These are phyloP conservation scores for Populus deltoides DNA, from an alignment of 345 rosid genomes.

Conservation along the genomic window DNA sequence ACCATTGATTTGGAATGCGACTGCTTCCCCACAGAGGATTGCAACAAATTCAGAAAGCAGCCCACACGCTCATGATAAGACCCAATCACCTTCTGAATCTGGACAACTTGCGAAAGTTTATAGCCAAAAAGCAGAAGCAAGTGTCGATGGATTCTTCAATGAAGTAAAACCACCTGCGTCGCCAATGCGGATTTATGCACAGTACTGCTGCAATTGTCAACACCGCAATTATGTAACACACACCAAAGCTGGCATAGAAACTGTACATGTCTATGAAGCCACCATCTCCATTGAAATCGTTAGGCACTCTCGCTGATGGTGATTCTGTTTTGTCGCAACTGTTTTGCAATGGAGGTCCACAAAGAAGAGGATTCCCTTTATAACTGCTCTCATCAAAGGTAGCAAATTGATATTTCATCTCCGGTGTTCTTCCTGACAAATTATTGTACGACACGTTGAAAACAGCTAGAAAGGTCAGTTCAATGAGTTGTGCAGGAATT, in stretches of 20 bases:
- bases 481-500: slow-evolving; percentile 24
- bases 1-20: too few species aligned
- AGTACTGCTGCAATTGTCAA: slow-evolving; percentile 1
- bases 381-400: slow-evolving; percentile 21
- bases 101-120: background rate
- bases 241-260: slow-evolving; percentile 5
- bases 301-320: background rate
- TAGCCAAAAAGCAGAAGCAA: background rate
- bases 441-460: slow-evolving; percentile 40
- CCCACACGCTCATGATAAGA: background rate
- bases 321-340: background rate
- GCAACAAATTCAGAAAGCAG: background rate
- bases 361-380: slow-evolving; percentile 26
- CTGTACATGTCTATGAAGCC: slow-evolving; percentile 5
- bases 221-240: background rate
- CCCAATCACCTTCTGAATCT: background rate
- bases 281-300: background rate
- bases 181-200: slow-evolving; percentile 12
- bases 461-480: slow-evolving; percentile 8
- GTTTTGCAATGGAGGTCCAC: slow-evolving; percentile 18
- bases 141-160: background rate
- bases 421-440: slow-evolving; percentile 21
- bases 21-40: too few species aligned
- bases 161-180: slow-evolving; percentile 9
- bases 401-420: slow-evolving; percentile 14